phyloP scores from a whole-genome alignment of 1,139 yeast genomes.

The Nakaseomyces glabratus region DNA sequence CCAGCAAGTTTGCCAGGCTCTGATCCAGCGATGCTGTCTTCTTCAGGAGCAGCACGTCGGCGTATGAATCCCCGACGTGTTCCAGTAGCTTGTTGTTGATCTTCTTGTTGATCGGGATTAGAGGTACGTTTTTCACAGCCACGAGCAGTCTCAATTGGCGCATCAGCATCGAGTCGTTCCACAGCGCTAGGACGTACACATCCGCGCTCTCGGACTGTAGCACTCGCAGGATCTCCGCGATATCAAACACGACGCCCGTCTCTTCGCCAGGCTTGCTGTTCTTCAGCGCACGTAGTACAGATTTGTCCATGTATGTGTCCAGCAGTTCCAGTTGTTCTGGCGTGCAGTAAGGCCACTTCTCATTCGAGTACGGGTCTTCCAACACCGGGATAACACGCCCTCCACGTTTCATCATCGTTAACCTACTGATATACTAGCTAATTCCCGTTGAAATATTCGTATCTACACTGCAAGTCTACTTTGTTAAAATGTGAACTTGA shows the following conservation, averaged over 20 bases:
- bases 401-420: too few relatives aligned
- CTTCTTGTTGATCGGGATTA: conserved; percentile 2
- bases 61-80: neutral
- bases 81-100: neutral
- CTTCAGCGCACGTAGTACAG: neutral
- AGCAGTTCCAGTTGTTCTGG: conserved; percentile 3
- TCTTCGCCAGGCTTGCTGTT: neutral
- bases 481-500: too few relatives aligned
- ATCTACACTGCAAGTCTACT: too few relatives aligned
- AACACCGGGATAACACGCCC: too few relatives aligned
- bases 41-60: neutral
- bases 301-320: conserved; percentile 1
- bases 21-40: neutral
- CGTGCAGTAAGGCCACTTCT: conserved; percentile 1
- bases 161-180: neutral
- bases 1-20: conserved; percentile 1
- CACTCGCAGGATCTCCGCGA: neutral
- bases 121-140: neutral
- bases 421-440: too few relatives aligned
- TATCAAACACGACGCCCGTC: neutral
- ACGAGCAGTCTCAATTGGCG: conserved; percentile 1
- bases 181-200: conserved; percentile 3
- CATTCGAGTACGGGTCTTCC: conserved; percentile 2
- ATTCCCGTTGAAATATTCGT: too few relatives aligned
- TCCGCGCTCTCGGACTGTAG: neutral